These are phyloP conservation scores for Pythium monospermum DNA, from an alignment of 352 stramenopile genomes.

Conservation along the genomic window DNA sequence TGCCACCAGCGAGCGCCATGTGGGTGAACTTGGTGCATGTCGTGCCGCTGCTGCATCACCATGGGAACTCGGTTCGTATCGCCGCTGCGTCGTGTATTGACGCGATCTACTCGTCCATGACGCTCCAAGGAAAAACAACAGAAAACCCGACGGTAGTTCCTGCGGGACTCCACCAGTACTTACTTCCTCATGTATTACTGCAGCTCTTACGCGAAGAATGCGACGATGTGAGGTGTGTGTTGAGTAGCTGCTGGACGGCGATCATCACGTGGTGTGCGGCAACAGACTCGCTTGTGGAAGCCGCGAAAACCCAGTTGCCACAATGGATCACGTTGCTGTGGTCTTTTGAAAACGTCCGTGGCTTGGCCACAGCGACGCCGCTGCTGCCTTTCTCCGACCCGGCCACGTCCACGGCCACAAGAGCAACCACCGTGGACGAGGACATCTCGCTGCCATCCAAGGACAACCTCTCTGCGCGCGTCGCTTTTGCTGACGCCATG, in stretches of 20 bases:
- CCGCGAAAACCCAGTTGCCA: constrained; percentile 18
- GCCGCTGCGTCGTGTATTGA: constrained; percentile 44
- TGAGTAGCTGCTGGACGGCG: constrained; percentile 23
- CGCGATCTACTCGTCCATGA: constrained; percentile 12
- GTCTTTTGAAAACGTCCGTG: constrained; percentile 28
- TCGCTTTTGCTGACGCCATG: constrained; percentile 55
- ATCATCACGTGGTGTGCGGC: constrained; percentile 25
- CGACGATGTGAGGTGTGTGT: constrained; percentile 20
- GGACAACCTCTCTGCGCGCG: constrained; percentile 30
- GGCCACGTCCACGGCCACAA: too few species aligned
- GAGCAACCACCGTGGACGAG: too few species aligned
- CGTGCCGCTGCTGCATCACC: constrained; percentile 58
- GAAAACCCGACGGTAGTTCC: constrained; percentile 6
- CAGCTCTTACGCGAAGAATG: constrained; percentile 54
- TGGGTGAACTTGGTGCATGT: constrained; percentile 13
- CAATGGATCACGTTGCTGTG: constrained; percentile 52
- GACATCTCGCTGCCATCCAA: constrained; percentile 11
- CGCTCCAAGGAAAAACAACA: not conserved
- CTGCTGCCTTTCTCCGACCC: too few species aligned
- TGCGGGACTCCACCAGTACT: constrained; percentile 17
- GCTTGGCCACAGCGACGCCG: too few species aligned
- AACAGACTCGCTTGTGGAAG: constrained; percentile 18
- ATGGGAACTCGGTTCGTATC: constrained; percentile 31
- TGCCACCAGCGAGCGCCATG: constrained; percentile 8
- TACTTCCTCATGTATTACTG: constrained; percentile 57